phyloP scores from a whole-genome alignment of 139 green algal genomes.

The Chlamydomonas incerta region DNA sequence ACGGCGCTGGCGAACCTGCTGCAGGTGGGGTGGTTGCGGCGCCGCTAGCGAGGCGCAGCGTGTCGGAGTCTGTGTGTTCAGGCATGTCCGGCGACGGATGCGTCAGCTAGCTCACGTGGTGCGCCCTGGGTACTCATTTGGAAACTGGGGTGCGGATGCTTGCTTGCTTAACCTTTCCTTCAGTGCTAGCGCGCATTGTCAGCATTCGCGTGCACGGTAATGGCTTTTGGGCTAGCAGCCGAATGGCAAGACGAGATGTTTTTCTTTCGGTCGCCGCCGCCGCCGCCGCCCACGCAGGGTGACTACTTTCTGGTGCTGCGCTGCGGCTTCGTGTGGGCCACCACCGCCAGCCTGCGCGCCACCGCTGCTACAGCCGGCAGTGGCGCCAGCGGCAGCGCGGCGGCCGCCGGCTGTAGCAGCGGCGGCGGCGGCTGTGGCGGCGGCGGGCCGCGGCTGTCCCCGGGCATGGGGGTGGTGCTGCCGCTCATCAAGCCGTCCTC shows the following conservation, averaged over 20 bases:
- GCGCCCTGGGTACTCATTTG: no score
- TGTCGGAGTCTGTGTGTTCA: no score
- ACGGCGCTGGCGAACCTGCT: background rate
- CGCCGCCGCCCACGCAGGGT: constrained; percentile 5
- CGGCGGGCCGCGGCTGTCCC: constrained; percentile 6
- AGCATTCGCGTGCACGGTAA: no score
- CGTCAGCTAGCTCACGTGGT: no score
- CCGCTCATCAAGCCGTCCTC: constrained; percentile 27
- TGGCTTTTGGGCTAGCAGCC: no score
- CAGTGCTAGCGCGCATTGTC: no score
- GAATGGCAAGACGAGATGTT: no score
- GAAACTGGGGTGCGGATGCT: no score
- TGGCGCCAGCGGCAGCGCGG: background rate
- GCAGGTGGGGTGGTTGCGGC: background rate
- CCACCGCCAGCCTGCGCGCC: constrained; percentile 5
- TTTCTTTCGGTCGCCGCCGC: no score
- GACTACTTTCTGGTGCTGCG: constrained; percentile 23
- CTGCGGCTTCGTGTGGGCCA: constrained; percentile 3
- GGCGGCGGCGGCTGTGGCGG: background rate
- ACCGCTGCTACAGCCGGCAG: background rate
- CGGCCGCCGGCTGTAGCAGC: background rate
- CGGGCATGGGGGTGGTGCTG: constrained; percentile 8
- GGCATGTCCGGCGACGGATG: no score
- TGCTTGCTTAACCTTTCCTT: no score
- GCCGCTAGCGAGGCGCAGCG: no score